Conservation (phyloP, 169 alveolate genomes). For the Sarcocystis neurona region DNA sequence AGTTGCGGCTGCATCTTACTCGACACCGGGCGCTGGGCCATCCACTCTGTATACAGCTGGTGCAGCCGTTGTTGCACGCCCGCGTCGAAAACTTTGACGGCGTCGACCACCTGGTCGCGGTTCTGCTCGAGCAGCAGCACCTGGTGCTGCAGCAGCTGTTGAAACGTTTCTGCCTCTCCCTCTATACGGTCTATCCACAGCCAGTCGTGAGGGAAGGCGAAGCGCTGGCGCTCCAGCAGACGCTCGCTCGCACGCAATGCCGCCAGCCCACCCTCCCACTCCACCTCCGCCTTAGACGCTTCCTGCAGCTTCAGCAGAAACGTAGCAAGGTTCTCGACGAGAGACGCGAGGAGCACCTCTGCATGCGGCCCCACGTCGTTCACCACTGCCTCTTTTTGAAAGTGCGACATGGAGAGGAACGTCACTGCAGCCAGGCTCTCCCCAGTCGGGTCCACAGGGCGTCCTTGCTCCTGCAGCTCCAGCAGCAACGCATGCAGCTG, state of each 20-base stretch:
- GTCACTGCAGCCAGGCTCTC: slow-evolving; percentile 68
- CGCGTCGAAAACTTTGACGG: slow-evolving; percentile 44
- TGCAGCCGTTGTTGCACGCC: slow-evolving; percentile 52
- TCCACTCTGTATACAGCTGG: slow-evolving; percentile 64
- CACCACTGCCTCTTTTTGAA: slow-evolving; percentile 73
- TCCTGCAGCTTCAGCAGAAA: slow-evolving; percentile 90
- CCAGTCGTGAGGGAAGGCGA: slow-evolving; percentile 90
- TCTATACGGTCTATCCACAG: slow-evolving; percentile 90
- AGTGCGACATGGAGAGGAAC: slow-evolving; percentile 74
- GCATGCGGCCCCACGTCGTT: slow-evolving; percentile 73
- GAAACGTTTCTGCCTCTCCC: slow-evolving; percentile 90
- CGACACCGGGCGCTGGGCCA: slow-evolving; percentile 60
- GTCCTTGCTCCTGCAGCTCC: slow-evolving; percentile 71
- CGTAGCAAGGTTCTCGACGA: slow-evolving; percentile 79
- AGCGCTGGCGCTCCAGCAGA: slow-evolving; percentile 89
- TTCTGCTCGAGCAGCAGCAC: slow-evolving; percentile 52
- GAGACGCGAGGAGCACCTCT: slow-evolving; percentile 70
- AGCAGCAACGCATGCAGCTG: slow-evolving; percentile 70
- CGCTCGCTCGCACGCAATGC: slow-evolving; percentile 87
- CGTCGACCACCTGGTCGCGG: slow-evolving; percentile 38
- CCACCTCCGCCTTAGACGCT: slow-evolving; percentile 80
- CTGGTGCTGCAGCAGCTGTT: slow-evolving; percentile 75
- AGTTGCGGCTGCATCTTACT: slow-evolving; percentile 58
- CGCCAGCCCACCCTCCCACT: slow-evolving; percentile 88
- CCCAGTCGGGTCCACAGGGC: slow-evolving; percentile 64